Percentiles rank a stretch among this genome's conserved stretches.
These are phyloP conservation scores for Irpex sp. DNA, from an alignment of 1,284 basidiomycete genomes.

Conservation along the genomic window DNA sequence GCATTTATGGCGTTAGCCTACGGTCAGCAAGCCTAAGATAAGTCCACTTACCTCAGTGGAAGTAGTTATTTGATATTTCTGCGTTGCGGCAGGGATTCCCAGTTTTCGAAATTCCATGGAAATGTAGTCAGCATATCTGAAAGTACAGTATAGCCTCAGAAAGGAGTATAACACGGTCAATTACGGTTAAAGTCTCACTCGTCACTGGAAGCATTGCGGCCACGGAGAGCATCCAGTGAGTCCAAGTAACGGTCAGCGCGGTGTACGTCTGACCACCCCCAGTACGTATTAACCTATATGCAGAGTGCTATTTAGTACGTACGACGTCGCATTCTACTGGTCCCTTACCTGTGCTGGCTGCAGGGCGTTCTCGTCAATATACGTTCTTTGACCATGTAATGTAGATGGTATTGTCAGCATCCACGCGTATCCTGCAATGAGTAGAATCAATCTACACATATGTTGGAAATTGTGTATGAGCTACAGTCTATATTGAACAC, in stretches of 20 bases:
- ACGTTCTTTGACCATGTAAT: conserved; percentile 64
- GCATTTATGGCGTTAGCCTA: conserved; percentile 22
- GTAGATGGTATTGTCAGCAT: conserved; percentile 67
- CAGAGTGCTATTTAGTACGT: background rate
- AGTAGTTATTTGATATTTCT: conserved; percentile 60
- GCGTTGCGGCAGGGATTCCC: conserved; percentile 67
- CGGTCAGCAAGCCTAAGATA: background rate
- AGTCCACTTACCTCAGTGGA: conserved; percentile 38
- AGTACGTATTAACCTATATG: conserved; percentile 79
- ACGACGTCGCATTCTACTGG: background rate
- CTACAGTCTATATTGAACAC: conserved; percentile 10
- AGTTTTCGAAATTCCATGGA: conserved; percentile 60
- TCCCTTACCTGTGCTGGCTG: conserved; percentile 78
- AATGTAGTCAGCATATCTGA: conserved; percentile 62
- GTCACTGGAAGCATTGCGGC: conserved; percentile 60
- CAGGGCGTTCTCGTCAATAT: conserved; percentile 92
- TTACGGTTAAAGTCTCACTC: conserved; percentile 50
- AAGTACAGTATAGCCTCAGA: conserved; percentile 9
- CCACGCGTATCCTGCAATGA: conserved; percentile 71
- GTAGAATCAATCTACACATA: conserved; percentile 46
- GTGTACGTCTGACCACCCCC: conserved; percentile 86
- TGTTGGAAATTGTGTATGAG: background rate
- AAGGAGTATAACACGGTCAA: background rate
- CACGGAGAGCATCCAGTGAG: conserved; percentile 60
- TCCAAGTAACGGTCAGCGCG: conserved; percentile 76